Conservation (phyloP, 139 green algal genomes). For the Chlamydomonas sp. region DNA sequence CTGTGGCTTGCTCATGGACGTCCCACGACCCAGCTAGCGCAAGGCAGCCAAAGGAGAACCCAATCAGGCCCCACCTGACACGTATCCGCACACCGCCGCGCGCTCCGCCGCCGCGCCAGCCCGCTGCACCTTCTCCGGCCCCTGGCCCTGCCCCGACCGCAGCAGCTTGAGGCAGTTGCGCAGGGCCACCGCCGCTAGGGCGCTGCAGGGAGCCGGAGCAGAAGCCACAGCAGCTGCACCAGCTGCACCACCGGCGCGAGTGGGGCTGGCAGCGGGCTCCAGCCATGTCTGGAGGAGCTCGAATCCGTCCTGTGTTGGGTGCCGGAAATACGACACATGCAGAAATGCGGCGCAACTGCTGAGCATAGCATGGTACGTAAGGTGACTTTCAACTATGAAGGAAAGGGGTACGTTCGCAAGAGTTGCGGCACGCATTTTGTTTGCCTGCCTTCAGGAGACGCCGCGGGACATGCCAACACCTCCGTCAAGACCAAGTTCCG, state of each 20-base stretch:
- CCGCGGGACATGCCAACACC: no score
- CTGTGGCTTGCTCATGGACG: no score
- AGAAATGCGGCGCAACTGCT: no score
- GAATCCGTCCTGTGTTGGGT: conserved; percentile 5
- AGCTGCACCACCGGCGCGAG: background rate
- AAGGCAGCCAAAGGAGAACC: no score
- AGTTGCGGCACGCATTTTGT: no score
- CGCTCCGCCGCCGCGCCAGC: conserved; percentile 12
- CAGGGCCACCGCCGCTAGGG: conserved; percentile 23
- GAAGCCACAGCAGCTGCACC: background rate
- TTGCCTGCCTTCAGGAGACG: no score
- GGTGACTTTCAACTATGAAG: no score
- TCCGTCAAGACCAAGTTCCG: no score
- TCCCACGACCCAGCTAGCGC: no score
- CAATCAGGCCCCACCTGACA: conserved; percentile 3
- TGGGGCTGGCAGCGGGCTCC: background rate
- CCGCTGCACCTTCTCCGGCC: background rate
- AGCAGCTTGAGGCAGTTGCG: conserved; percentile 39
- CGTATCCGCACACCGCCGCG: conserved; percentile 18
- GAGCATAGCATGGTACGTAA: no score
- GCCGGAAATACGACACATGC: no score
- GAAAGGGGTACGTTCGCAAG: no score
- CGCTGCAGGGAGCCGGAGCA: background rate
- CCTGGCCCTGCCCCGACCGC: background rate
- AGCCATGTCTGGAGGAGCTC: conserved; percentile 14